Percentiles rank a stretch among this genome's conserved stretches.
These are phyloP conservation scores for Boletus sp. DNA, from an alignment of 1,284 basidiomycete genomes.

Conservation along the genomic window DNA sequence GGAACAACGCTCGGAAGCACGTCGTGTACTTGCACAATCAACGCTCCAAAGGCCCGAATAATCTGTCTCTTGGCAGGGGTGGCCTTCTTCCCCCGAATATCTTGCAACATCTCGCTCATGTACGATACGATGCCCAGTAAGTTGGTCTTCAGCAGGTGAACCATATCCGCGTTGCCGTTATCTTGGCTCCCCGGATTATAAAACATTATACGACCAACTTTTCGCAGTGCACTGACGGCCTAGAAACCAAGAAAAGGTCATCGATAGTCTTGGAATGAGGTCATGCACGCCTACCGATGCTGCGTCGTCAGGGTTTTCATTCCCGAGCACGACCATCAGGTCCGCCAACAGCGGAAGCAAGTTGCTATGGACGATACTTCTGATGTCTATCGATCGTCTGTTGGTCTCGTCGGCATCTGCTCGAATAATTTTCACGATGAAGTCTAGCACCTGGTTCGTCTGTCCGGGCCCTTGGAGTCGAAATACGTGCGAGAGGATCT, in stretches of 20 bases:
- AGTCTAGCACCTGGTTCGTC: slow-evolving; percentile 56
- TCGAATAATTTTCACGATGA: slow-evolving; percentile 47
- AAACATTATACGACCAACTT: slow-evolving; percentile 45
- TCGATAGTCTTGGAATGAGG: neutral
- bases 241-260: slow-evolving; percentile 25
- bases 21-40: slow-evolving; percentile 71
- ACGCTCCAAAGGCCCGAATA: slow-evolving; percentile 73
- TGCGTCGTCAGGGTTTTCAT: slow-evolving; percentile 48
- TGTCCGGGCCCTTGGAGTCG: slow-evolving; percentile 51
- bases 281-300: slow-evolving; percentile 38
- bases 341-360: slow-evolving; percentile 67
- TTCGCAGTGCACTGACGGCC: slow-evolving; percentile 62
- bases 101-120: slow-evolving; percentile 81
- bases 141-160: slow-evolving; percentile 63
- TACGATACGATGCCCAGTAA: slow-evolving; percentile 81
- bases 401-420: slow-evolving; percentile 28
- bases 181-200: slow-evolving; percentile 21
- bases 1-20: slow-evolving; percentile 74
- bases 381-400: slow-evolving; percentile 41
- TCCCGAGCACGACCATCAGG: slow-evolving; percentile 73
- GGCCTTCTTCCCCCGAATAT: slow-evolving; percentile 71
- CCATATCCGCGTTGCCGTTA: slow-evolving; percentile 39
- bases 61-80: slow-evolving; percentile 67
- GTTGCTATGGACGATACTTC: slow-evolving; percentile 59
- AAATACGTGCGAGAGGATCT: slow-evolving; percentile 74